Conservation (phyloP, 164 flowering plant species). For the Stephania cephalantha region DNA sequence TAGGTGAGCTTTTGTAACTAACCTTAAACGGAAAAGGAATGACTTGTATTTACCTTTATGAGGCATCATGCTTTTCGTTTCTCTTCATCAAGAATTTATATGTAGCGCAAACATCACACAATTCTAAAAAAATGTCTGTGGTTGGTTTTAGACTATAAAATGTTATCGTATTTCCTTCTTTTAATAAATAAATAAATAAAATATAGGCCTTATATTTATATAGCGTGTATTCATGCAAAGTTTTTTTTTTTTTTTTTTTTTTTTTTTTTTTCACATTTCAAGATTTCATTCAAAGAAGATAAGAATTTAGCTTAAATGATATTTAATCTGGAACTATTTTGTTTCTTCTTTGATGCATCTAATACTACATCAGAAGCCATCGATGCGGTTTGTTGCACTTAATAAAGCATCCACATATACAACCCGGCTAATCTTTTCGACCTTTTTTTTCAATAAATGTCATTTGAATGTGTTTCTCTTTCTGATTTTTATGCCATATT, state of each 20-base stretch:
- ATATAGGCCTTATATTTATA: background rate
- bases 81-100: background rate
- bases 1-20: conserved; percentile 43
- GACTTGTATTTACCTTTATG: background rate
- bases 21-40: background rate
- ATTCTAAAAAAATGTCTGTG: background rate
- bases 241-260: background rate
- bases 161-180: background rate
- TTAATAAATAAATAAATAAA: background rate
- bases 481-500: no score
- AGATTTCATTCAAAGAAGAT: background rate
- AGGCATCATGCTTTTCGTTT: background rate
- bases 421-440: background rate
- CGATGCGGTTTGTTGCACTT: background rate
- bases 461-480: background rate
- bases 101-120: background rate
- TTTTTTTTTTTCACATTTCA: background rate
- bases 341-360: background rate
- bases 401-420: background rate
- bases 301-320: background rate
- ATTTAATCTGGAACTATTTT: background rate
- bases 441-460: background rate
- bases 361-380: background rate
- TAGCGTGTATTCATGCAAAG: background rate
- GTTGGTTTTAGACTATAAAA: background rate